Conservation (phyloP, 768 basidiomycete genomes). For the Solioccasus polychromus region DNA sequence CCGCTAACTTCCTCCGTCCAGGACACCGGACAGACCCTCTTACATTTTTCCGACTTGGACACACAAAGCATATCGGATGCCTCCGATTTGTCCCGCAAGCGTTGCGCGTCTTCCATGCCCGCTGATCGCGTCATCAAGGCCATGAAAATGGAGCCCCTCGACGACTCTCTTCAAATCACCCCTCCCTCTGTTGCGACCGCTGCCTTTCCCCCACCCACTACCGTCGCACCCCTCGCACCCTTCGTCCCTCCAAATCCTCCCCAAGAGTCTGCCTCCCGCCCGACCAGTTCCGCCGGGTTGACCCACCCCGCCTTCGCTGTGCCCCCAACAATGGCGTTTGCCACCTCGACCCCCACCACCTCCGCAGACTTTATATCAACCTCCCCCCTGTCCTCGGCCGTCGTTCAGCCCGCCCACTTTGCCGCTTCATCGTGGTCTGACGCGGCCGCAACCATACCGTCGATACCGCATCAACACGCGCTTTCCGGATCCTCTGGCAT, state of each 20-base stretch:
- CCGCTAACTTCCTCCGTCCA: conserved; percentile 19
- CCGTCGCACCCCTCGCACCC: too few species aligned
- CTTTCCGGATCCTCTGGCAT: conserved; percentile 29
- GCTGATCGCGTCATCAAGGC: conserved; percentile 46
- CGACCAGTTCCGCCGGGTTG: conserved; percentile 31
- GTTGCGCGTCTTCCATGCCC: conserved; percentile 46
- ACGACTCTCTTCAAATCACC: conserved; percentile 35
- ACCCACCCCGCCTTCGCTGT: conserved; percentile 22
- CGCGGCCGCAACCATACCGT: conserved; percentile 24
- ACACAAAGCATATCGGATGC: conserved; percentile 26
- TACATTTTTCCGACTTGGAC: conserved; percentile 25
- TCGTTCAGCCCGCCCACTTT: conserved; percentile 24
- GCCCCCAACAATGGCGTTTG: conserved; percentile 17
- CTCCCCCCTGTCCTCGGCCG: conserved; percentile 18
- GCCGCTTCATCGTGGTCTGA: conserved; percentile 31
- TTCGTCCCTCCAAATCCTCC: conserved; percentile 13
- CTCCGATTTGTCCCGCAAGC: conserved; percentile 47
- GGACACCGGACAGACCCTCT: conserved; percentile 24
- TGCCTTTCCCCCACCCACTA: conserved; percentile 25
- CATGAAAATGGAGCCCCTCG: conserved; percentile 48
- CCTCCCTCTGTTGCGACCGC: conserved; percentile 25
- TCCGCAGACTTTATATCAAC: conserved; percentile 24
- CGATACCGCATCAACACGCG: conserved; percentile 31
- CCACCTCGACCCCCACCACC: conserved; percentile 17
- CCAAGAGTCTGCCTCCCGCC: conserved; percentile 30